phyloP scores from a whole-genome alignment of 345 rosid species.

The Citrus inodora region DNA sequence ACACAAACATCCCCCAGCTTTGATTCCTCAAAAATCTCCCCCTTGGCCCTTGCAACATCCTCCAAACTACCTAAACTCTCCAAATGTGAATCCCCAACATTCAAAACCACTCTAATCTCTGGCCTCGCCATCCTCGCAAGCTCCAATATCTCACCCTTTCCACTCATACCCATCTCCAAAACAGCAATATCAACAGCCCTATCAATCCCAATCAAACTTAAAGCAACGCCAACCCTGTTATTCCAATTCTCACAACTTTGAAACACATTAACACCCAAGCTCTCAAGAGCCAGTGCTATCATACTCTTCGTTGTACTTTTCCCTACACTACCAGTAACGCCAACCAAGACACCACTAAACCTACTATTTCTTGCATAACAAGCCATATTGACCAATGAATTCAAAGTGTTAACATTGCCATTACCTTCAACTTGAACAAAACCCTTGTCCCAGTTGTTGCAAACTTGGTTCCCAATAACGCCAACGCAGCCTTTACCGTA shows the following conservation, averaged over 20 bases:
- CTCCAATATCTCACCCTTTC: conserved; percentile 34
- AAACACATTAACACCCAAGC: conserved; percentile 14
- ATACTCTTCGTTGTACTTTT: conserved; percentile 31
- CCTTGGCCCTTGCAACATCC: conserved; percentile 28
- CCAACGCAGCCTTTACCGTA: conserved; percentile 24
- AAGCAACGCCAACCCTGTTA: conserved; percentile 28
- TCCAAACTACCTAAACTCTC: conserved; percentile 25
- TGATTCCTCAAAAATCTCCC: conserved; percentile 25
- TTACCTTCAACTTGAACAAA: conserved; percentile 25
- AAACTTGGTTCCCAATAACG: conserved; percentile 28
- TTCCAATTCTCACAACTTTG: conserved; percentile 32
- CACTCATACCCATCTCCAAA: conserved; percentile 38
- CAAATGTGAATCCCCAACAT: conserved; percentile 31
- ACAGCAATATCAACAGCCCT: conserved; percentile 13
- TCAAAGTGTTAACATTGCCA: conserved; percentile 2
- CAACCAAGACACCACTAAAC: conserved; percentile 17
- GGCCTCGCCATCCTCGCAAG: conserved; percentile 29
- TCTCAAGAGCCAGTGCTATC: conserved; percentile 27
- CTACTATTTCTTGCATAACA: conserved; percentile 16
- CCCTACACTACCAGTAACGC: conserved; percentile 29
- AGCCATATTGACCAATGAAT: conserved; percentile 20
- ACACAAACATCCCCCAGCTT: conserved; percentile 19
- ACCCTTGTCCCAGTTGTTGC: conserved; percentile 26
- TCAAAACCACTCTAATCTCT: conserved; percentile 19
- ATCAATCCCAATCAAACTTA: conserved; percentile 24